phyloP scores from a whole-genome alignment of 108 stramenopile genomes.

The Cylindrotheca fusiformis region DNA sequence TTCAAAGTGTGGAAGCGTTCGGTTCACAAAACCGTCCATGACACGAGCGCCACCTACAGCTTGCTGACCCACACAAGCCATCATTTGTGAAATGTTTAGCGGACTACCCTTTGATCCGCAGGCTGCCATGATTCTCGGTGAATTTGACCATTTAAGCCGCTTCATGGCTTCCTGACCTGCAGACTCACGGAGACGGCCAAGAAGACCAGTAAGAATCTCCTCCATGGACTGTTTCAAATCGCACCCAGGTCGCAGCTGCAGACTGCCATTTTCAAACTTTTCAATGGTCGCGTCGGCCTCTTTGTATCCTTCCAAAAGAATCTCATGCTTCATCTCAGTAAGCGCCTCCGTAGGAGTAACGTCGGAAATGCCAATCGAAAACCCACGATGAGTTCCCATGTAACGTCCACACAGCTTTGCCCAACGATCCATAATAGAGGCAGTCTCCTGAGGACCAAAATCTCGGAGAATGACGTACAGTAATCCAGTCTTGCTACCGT shows the following conservation, averaged over 20 bases:
- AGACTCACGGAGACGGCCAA: conserved; percentile 92
- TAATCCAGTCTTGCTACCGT: conserved; percentile 94
- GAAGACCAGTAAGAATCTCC: conserved; percentile 92
- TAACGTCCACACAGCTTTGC: conserved; percentile 93
- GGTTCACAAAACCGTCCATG: conserved; percentile 95
- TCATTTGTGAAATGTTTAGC: conserved; percentile 99
- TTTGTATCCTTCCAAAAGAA: conserved; percentile 72
- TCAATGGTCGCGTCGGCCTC: conserved; percentile 84
- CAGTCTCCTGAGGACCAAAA: conserved; percentile 64
- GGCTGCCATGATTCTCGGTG: conserved; percentile 96
- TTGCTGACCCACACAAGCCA: conserved; percentile 98
- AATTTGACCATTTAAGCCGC: conserved; percentile 81
- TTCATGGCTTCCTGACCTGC: conserved; percentile 95
- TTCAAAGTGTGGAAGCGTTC: conserved; percentile 92
- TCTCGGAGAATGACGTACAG: conserved; percentile 92
- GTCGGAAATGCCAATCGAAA: conserved; percentile 98
- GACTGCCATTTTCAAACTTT: conserved; percentile 79
- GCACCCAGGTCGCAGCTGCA: conserved; percentile 96
- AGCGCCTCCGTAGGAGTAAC: conserved; percentile 88
- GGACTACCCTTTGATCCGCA: conserved; percentile 99
- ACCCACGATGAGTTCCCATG: conserved; percentile 90
- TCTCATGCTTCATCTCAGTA: conserved; percentile 72
- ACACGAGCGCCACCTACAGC: conserved; percentile 97
- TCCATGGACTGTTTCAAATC: conserved; percentile 94
- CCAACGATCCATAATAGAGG: conserved; percentile 91